Evolutionary conservation across 331 rosid genomes (phyloP), one percentile per base, ranked within the genome.

Genomic region (Erythrophleum ivorense): DNA sequence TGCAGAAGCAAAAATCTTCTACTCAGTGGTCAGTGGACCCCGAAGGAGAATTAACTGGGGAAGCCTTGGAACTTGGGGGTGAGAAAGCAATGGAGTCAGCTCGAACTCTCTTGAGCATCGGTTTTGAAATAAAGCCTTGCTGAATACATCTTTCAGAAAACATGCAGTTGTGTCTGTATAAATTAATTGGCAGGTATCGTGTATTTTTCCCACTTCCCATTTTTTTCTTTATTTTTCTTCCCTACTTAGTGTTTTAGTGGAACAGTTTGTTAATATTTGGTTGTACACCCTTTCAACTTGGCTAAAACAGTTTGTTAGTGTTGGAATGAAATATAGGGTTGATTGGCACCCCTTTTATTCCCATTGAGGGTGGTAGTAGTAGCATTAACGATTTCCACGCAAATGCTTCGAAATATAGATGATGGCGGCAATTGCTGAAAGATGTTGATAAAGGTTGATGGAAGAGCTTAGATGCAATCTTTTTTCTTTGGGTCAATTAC

Each of bases 41-140:
- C 0, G 91, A 89, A 45, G 91, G 98, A 84, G 99, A 96, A 82
- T 82, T 96, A 80, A 96, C 97, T 0, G 94, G 98, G 60, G 97
- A 87, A 81, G 84, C 87, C 31, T 9, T 73, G 84, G 89, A 96
- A 45, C 97, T 94, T 14, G 98, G 99, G 43, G 95, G 97, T 2
- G 99, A 96, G 88, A 96, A 96, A 80, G 98, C 99, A 75, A 94
- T 96, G 75, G 99, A 96, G 80, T 96, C 99, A 5, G 99, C 99
- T 73, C 90, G 92, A 86, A 96, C 99, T 3, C 97, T 96, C 75
- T 80, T 96, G 81, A 96, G 99, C 94, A 96, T 96, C 64, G 99
- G 98, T 73, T 96, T 96, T 77, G 99, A 96, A 91, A 94, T 96
- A 84, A 96, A 96, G 82, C 99, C 97, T 73, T 91, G 98, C 81